Evolutionary conservation across 2,329 filamentous ascomycete genomes (phyloP), one percentile per base, ranked within the genome.

Genomic region (Pezicula rhizophila): DNA sequence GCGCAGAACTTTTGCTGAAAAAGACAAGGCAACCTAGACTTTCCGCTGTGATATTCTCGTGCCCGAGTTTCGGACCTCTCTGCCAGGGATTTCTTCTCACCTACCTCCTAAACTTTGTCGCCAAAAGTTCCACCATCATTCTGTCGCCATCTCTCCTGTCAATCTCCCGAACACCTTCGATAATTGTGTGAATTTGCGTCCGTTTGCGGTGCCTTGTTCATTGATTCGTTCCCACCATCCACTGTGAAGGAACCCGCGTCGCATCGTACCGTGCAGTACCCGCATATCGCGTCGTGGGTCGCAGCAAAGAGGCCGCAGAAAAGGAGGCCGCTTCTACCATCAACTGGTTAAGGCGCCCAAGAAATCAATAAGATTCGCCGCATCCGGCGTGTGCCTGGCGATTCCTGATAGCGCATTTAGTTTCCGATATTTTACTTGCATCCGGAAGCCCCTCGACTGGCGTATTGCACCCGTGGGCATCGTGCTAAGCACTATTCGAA

Each of bases 221-320:
- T 45, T 37, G 15, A 48, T 43, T 41, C 47, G 42, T 34, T 42
- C 43, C 37, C 15, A 31, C 31, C 44, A n/a, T 26, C 40, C 40
- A 28, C 20, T 15, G 40, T 28, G 23, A 42, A 42, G 40, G 40
- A 39, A 50, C 52, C 33, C 48, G 51, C 48, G 37, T 41, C 51
- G 51, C 46, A 44, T 53, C 41, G 45, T 41, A 45, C 45, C 48
- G 48, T 39, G 31, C 52, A 56, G 56, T 48, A 54, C 54, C 53
- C 54, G 55, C 55, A 57, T 49, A 53, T 55, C 53, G 56, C 57
- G 50, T 58, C 49, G 45, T 49, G 44, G 57, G 56, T 52, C 54
- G 57, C 53, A 58, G 56, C 28, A 42, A 28, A 42, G n/a, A 28
- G 40, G 20, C 40, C 20, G 20, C 18, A 28, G 28, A 26, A 41